Base-by-base conservation (phyloP, 805 yeast species). In the Myxozyma melibiosi region DNA sequence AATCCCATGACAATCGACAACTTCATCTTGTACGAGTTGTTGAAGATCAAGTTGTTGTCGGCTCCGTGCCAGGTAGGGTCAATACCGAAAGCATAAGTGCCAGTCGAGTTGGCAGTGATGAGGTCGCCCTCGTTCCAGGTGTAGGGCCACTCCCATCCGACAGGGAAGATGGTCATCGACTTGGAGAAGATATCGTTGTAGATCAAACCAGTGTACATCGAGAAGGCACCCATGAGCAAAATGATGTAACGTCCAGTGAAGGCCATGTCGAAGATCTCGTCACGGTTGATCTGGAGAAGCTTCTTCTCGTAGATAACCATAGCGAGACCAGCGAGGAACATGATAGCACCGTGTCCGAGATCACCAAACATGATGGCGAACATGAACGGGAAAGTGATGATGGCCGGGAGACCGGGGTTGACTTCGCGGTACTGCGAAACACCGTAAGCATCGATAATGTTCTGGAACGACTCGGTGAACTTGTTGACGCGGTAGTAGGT, bases 361-460 rank as follows among this genome's bases (percentile, higher is more conserved):
- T 94, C 99, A 78, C 99, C 99, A 78, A 94, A 94, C 99, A 94
- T 94, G 67, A 94, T 86, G 28, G 99, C 97, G 76, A 94, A 94
- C 96, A 94, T 88, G 72, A 94, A 94, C 24, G 99, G 99, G 77
- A 94, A 94, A 0, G 99, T 94, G 25, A 94, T 86, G 45, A 90
- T 83, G 0, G 99, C 92, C 3, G 99, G 92, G 62, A 94, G 77
- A 53, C 96, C 99, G 3, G 99, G 96, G 72, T 94, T 94, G 28
- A 94, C 94, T 73, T 94, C 99, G 66, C 90, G 85, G 74, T 94
- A 94, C 2, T 90, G 82, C 8, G 97, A 94, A 56, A 90, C 79
- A 66, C 98, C 99, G 73, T 94, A 94, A 2, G 97, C 94, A 72
- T 94, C 99, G 69, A 90, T 88, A 76, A 94, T 90, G 46, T 83